Percentiles rank a stretch among this genome's conserved stretches.
Conservation (phyloP, 2,329 filamentous ascomycete species). For the Stachybotrys elegans region DNA sequence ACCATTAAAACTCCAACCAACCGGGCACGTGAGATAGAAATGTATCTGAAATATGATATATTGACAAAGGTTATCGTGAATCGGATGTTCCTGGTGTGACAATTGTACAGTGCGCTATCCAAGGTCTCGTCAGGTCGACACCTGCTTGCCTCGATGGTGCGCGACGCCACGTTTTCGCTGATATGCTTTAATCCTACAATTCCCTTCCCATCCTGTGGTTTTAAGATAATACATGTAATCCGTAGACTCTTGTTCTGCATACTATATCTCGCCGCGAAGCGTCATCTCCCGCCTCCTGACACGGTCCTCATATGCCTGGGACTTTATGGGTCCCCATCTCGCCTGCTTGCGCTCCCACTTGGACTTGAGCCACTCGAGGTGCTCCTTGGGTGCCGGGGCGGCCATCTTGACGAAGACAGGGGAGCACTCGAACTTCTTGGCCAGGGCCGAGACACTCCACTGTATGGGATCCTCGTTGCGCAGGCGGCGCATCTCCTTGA, state of each 20-base stretch:
- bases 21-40: too few species aligned
- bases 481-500: slow-evolving; percentile 55
- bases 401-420: slow-evolving; percentile 55
- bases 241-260: neutral
- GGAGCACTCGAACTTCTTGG: slow-evolving; percentile 51
- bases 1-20: too few species aligned
- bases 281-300: slow-evolving; percentile 48
- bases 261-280: slow-evolving; percentile 45
- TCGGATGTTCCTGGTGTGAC: too few species aligned
- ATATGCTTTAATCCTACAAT: too few species aligned
- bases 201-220: too few species aligned
- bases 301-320: slow-evolving; percentile 50
- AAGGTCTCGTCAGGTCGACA: too few species aligned
- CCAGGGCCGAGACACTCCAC: slow-evolving; percentile 51
- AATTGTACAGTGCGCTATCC: too few species aligned
- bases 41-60: too few species aligned
- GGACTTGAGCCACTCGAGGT: slow-evolving; percentile 39
- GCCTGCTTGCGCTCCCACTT: slow-evolving; percentile 43
- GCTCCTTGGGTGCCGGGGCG: slow-evolving; percentile 41
- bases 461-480: slow-evolving; percentile 45
- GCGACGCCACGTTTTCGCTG: too few species aligned
- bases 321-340: slow-evolving; percentile 53
- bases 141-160: too few species aligned
- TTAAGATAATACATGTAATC: too few species aligned
- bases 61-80: too few species aligned